Evolutionary conservation across 2,329 filamentous ascomycete genomes (phyloP).

Genomic region (Monilinia polystroma): DNA sequence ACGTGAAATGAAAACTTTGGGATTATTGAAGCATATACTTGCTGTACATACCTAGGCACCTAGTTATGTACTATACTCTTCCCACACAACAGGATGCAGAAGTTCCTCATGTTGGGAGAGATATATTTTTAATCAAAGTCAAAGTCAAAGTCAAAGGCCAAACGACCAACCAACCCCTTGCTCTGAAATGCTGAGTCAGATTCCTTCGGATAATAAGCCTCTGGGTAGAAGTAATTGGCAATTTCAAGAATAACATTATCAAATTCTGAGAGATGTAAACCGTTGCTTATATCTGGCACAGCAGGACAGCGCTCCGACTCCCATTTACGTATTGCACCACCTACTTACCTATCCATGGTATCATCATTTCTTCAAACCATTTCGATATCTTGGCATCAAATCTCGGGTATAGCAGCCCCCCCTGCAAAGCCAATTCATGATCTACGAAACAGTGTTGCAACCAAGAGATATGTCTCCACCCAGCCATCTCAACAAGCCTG

Average conservation of each 20-base stretch:
- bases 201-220: not conserved
- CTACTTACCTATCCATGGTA: not conserved
- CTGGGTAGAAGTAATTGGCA: constrained; percentile 7
- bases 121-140: not conserved
- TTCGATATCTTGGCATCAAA: constrained; percentile 14
- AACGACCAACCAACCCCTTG: not conserved
- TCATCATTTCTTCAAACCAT: constrained; percentile 8
- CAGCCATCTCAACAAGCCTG: constrained; percentile 1
- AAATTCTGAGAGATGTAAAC: not conserved
- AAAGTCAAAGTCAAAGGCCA: too few species aligned
- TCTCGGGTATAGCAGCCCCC: constrained; percentile 15
- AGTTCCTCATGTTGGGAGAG: constrained; percentile 1
- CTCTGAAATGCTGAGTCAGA: not conserved
- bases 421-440: not conserved
- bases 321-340: too few species aligned
- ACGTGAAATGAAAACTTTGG: constrained; percentile 7
- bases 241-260: not conserved
- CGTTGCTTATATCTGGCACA: not conserved
- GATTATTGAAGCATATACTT: not conserved
- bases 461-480: constrained; percentile 11
- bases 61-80: not conserved
- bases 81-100: not conserved
- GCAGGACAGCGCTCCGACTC: too few species aligned
- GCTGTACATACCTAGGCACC: not conserved
- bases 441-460: constrained; percentile 8